Evolutionary conservation across 2,329 filamentous ascomycete genomes (phyloP), one percentile per base, ranked within the genome.

Genomic region (Biscogniauxia sp.): DNA sequence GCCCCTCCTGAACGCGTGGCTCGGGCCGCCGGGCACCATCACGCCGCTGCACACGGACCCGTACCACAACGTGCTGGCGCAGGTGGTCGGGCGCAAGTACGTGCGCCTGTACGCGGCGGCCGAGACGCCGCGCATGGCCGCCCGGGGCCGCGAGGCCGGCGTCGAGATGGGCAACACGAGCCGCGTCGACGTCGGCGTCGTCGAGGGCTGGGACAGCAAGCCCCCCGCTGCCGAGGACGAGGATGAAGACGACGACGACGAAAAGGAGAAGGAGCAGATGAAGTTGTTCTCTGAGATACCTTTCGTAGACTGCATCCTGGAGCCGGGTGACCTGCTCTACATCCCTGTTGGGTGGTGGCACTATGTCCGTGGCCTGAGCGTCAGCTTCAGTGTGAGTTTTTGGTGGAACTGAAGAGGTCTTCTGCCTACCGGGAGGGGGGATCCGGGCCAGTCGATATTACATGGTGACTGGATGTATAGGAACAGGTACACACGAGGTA

Each of bases 331-430:
- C 57, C 90, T 88, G 65, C 73, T 99, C 57, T 95, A 97, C 73
- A 91, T 99, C 57, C 95, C 95, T 0, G 83, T 92, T 5, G 95
- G 94, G 0, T 99, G 95, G 94, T 99, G 95, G 95, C 95, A 99
- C 79, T 98, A 97, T 75, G 91, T 98, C 3, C 83, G 91, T 61
- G 92, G 92, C 55, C 73, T 98, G 70, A 92, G 87, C 59, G 86
- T 91, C 20, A 97, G 94, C 72, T 93, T 96, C 71, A 97, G 93
- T 67, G 93, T 98, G 13, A 97, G 93, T 72, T 98, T 97, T 72
- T 99, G 95, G 95, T 99, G 92, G 90, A 90, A 91, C 66, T 84
- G 59, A 74, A 17, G 9, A n/a, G 8, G 19, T 7, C n/a, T 15
- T 52, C 23, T 52, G 51, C 19, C 8, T 3, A 23, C 11, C 13